These are phyloP conservation scores for Coemansia sp. DNA, from an alignment of 192 early-diverging fungal species.

Conservation along the genomic window DNA sequence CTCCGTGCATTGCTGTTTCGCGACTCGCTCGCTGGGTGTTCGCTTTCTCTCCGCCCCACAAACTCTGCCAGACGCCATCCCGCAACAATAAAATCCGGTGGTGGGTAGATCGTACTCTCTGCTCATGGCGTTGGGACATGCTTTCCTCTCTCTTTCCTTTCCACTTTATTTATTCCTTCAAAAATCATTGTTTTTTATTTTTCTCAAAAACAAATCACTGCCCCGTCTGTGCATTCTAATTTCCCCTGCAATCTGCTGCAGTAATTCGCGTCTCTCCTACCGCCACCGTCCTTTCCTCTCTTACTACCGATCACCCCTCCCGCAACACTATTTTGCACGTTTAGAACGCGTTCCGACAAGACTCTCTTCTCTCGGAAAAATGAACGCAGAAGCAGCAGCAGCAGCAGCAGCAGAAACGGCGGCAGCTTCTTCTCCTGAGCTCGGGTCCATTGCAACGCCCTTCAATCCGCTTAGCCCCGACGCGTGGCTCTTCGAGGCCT, in stretches of 20 bases:
- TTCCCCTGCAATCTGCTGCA: constrained; percentile 7
- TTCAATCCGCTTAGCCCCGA: constrained; percentile 39
- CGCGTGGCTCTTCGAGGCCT: constrained; percentile 40
- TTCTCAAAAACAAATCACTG: background rate
- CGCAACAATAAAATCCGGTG: no score
- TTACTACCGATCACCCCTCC: background rate
- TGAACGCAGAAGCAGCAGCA: constrained; percentile 22
- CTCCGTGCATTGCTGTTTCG: no score
- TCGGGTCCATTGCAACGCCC: constrained; percentile 11
- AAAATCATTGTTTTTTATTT: background rate
- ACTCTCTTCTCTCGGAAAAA: background rate
- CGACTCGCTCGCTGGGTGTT: no score
- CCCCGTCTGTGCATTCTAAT: background rate
- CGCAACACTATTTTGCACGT: no score
- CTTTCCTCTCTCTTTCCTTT: background rate
- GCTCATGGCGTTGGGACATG: background rate
- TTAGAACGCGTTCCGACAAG: background rate
- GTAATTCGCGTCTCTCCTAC: constrained; percentile 8
- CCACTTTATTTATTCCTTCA: background rate
- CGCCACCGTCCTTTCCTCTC: background rate
- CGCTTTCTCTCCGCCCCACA: no score
- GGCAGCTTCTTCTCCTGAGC: background rate
- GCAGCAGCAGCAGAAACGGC: constrained; percentile 17
- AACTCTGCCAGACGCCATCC: no score
- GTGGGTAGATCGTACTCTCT: no score